These are phyloP conservation scores for Pterocarpus macrocarpus DNA, from an alignment of 306 rosid genomes.

Conservation along the genomic window DNA sequence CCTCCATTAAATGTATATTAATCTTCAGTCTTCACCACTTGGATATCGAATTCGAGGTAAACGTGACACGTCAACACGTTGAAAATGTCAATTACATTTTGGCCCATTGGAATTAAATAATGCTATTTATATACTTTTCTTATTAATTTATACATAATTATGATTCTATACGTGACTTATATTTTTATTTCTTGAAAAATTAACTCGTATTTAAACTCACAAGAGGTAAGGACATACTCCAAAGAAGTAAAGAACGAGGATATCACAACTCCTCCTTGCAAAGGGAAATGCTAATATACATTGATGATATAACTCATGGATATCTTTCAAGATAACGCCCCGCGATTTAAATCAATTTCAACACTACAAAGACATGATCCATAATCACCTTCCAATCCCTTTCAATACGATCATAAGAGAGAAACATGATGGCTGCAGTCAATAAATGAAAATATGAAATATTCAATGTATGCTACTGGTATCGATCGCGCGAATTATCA, in stretches of 20 bases:
- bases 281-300: neutral
- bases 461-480: neutral
- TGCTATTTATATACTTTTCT: neutral
- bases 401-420: constrained; percentile 30
- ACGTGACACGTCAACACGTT: neutral
- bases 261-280: neutral
- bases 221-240: too few species aligned
- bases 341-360: neutral
- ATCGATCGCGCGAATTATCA: neutral
- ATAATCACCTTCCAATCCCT: constrained; percentile 38
- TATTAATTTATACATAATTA: neutral
- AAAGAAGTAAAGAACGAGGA: too few species aligned
- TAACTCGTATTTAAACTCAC: neutral
- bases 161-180: neutral
- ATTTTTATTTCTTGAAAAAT: neutral
- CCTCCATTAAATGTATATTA: neutral
- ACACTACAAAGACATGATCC: constrained; percentile 26
- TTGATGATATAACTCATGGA: neutral
- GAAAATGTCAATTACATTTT: constrained; percentile 2
- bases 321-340: constrained; percentile 13
- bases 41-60: neutral
- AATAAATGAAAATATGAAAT: neutral
- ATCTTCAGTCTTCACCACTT: neutral
- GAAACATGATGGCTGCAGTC: constrained; percentile 15
- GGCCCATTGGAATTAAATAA: neutral